Conservation (phyloP, 495 filamentous ascomycete species). For the Parathielavia appendiculata region DNA sequence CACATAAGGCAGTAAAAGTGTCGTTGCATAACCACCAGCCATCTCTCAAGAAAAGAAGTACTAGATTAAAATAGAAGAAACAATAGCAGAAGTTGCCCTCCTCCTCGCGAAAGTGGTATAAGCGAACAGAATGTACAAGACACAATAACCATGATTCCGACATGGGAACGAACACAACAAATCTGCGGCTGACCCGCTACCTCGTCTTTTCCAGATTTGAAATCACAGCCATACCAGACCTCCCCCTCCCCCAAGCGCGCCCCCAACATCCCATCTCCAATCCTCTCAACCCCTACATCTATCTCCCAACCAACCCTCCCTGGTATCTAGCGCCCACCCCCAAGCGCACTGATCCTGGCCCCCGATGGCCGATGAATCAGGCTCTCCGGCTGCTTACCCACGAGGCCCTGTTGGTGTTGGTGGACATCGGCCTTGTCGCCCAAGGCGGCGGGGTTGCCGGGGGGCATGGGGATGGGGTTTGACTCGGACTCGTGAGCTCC, state of each 20-base stretch:
- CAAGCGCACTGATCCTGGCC: slow-evolving; percentile 54
- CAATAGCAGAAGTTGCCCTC: background rate
- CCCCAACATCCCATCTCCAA: background rate
- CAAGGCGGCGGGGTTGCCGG: background rate
- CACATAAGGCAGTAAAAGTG: too few relatives aligned
- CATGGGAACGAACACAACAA: background rate
- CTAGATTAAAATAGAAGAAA: background rate
- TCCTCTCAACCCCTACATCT: too few relatives aligned
- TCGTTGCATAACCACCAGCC: too few relatives aligned
- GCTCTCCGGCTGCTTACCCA: slow-evolving; percentile 43
- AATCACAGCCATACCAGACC: too few relatives aligned
- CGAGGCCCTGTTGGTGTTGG: slow-evolving; percentile 34
- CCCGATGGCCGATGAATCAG: slow-evolving; percentile 53
- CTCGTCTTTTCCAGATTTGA: too few relatives aligned
- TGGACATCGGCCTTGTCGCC: too few relatives aligned
- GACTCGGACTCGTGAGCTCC: slow-evolving; percentile 40
- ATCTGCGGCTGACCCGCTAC: too few relatives aligned
- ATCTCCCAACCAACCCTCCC: background rate
- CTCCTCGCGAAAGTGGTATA: slow-evolving; percentile 5
- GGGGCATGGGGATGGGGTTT: slow-evolving; percentile 32
- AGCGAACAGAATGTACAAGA: slow-evolving; percentile 2
- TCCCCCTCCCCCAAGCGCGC: too few relatives aligned
- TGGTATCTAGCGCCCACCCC: slow-evolving; percentile 33
- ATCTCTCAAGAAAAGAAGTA: too few relatives aligned
- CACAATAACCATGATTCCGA: background rate